Evolutionary conservation across 2,329 filamentous ascomycete species (phyloP).

Genomic region (Anisogramma anomala): DNA sequence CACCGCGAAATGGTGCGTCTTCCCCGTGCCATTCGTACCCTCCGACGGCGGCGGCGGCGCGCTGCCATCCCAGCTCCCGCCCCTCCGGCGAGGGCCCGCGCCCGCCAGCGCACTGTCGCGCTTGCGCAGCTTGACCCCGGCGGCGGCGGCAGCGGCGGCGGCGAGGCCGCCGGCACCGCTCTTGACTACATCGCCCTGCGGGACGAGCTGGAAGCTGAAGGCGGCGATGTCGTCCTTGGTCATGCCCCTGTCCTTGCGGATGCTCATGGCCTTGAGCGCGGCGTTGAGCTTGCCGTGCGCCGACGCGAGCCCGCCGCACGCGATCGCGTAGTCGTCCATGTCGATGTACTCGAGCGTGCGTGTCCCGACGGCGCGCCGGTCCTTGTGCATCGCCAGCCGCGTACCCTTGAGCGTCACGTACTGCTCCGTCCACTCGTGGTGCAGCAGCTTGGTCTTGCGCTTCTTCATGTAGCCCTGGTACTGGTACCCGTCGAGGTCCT

Average conservation of each 20-base stretch:
- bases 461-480: slow-evolving; percentile 90
- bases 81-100: slow-evolving; percentile 10
- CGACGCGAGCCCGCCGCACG: slow-evolving; percentile 65
- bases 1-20: slow-evolving; percentile 91
- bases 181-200: slow-evolving; percentile 42
- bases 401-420: slow-evolving; percentile 78
- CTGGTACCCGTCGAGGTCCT: slow-evolving; percentile 41
- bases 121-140: slow-evolving; percentile 39
- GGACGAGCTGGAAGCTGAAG: slow-evolving; percentile 78
- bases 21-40: slow-evolving; percentile 52
- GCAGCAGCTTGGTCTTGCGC: slow-evolving; percentile 76
- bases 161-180: slow-evolving; percentile 40
- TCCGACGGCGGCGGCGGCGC: slow-evolving; percentile 27
- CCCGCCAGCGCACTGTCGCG: slow-evolving; percentile 36
- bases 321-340: slow-evolving; percentile 80
- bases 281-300: slow-evolving; percentile 74
- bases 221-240: slow-evolving; percentile 47
- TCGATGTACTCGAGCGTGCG: slow-evolving; percentile 66
- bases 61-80: slow-evolving; percentile 15
- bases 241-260: slow-evolving; percentile 41
- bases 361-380: slow-evolving; percentile 33
- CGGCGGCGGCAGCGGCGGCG: too few relatives aligned
- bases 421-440: slow-evolving; percentile 87
- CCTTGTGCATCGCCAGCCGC: slow-evolving; percentile 64
- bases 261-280: slow-evolving; percentile 70